A percentile compares a stretch with the other conserved stretches of the same genome.
Conservation (phyloP, 1,139 yeast species). For the Maudiozyma humilis region DNA sequence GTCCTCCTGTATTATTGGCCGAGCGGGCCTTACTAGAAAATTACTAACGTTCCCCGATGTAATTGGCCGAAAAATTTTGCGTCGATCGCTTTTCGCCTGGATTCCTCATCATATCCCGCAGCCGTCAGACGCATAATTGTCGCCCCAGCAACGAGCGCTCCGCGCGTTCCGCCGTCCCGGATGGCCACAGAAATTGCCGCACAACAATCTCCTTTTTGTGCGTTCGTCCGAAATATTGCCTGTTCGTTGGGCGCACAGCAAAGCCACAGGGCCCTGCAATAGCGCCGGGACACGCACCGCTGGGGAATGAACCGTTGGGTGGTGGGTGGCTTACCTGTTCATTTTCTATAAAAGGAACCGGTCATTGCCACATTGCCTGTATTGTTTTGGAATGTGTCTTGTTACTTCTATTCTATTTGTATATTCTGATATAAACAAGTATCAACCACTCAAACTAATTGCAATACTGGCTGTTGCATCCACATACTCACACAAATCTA, state of each 20-base stretch:
- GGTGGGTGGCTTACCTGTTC: neutral
- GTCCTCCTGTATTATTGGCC: constrained; percentile 4
- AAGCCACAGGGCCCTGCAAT: too few species aligned
- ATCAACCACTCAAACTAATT: too few species aligned
- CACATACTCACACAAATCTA: neutral
- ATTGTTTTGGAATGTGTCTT: neutral
- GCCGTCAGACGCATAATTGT: neutral
- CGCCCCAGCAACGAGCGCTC: neutral
- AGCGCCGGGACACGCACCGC: too few species aligned
- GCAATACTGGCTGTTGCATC: too few species aligned
- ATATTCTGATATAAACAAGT: neutral
- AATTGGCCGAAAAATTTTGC: neutral
- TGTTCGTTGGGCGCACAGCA: neutral
- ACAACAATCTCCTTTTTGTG: neutral
- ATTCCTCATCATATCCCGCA: neutral
- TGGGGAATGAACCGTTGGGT: too few species aligned
- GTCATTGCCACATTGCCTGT: neutral
- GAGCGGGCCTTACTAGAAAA: neutral
- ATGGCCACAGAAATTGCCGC: neutral
- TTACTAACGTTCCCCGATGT: neutral
- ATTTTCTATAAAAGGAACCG: neutral
- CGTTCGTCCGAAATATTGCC: neutral
- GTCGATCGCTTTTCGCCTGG: neutral
- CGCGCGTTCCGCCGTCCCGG: too few species aligned
- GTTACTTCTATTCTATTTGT: neutral